Evolutionary conservation across 1,139 yeast species (phyloP), one percentile per base, ranked within the genome.

Genomic region (Suhomyces yuchorum): DNA sequence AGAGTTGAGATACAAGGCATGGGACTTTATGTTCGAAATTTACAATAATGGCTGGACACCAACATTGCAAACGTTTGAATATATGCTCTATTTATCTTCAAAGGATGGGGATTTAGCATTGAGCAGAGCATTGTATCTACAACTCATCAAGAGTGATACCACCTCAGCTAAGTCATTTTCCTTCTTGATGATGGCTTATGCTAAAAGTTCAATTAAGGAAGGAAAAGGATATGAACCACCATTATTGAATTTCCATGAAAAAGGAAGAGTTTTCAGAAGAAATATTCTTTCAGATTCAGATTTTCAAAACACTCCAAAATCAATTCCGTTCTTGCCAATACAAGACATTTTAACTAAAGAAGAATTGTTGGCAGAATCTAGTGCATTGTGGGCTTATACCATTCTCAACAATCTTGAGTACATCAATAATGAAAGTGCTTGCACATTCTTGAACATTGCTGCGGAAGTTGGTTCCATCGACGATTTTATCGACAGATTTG

Each of bases 51-150:
- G 78, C 0, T 73, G 77, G 75, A 65, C 71, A 46, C 76, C 82
- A n/a, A 68, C 77, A 14, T 62, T 79, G 20, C 71, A 71, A 28
- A 78, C 88, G 0, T 76, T 85, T 52, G 87, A 85, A 53, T 75
- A 82, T 17, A 83, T 92, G 82, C 73, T 92, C 65, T 80, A 84
- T 53, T 67, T 92, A 38, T 81, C 95, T 9, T 85, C 92, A 0
- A 76, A 75, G 49, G 92, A 92, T 56, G 95, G 96, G 0, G 97
- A 93, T 63, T 67, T 88, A 23, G 74, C 84, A 7, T 72, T 91
- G 47, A 75, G 91, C 1, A 75, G 99, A 55, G 90, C 93, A 0
- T 66, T 92, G 38, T 86, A 84, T 62, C 70, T 74, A 44, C 82
- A 80, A 55, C 71, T 85, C 51, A 73, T 78, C 49, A 68, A 72